Percentiles rank a stretch among this genome's conserved stretches.
These are phyloP conservation scores for Cadophora malorum DNA, from an alignment of 2,329 filamentous ascomycete species.

Conservation along the genomic window DNA sequence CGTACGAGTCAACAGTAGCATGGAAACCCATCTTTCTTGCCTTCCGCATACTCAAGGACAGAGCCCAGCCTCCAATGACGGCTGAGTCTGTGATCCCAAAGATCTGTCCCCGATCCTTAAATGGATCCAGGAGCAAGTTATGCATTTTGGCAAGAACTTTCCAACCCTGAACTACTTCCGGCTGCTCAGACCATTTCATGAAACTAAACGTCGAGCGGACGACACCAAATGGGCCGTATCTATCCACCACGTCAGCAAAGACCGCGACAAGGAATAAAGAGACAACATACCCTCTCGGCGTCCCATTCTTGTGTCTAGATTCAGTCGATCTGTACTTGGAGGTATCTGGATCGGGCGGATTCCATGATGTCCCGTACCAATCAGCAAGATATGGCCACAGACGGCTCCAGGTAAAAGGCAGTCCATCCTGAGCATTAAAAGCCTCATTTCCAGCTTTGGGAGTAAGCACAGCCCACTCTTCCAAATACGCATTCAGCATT, in stretches of 20 bases:
- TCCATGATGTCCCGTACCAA: conserved; percentile 47
- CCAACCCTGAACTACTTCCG: conserved; percentile 54
- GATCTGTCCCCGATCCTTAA: not conserved
- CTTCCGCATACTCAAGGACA: too few species aligned
- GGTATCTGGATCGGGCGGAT: conserved; percentile 25
- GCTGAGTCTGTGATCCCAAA: not conserved
- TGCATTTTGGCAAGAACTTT: conserved; percentile 51
- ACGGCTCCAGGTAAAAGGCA: conserved; percentile 53
- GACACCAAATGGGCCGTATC: conserved; percentile 52
- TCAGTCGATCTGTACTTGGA: not conserved
- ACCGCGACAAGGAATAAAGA: not conserved
- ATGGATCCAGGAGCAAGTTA: conserved; percentile 40
- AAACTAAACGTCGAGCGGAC: conserved; percentile 51
- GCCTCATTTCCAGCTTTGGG: conserved; percentile 51
- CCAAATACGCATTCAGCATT: conserved; percentile 55
- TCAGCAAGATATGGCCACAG: conserved; percentile 55
- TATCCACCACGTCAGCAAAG: conserved; percentile 29
- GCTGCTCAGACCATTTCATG: conserved; percentile 52
- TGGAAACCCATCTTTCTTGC: too few species aligned
- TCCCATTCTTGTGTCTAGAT: not conserved
- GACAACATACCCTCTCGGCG: conserved; percentile 7
- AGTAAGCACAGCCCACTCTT: conserved; percentile 56
- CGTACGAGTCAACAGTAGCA: too few species aligned
- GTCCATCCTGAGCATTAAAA: conserved; percentile 57
- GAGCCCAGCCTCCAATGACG: not conserved